phyloP scores from a whole-genome alignment of 2,329 filamentous ascomycete genomes.

The Fusarium irregulare region DNA sequence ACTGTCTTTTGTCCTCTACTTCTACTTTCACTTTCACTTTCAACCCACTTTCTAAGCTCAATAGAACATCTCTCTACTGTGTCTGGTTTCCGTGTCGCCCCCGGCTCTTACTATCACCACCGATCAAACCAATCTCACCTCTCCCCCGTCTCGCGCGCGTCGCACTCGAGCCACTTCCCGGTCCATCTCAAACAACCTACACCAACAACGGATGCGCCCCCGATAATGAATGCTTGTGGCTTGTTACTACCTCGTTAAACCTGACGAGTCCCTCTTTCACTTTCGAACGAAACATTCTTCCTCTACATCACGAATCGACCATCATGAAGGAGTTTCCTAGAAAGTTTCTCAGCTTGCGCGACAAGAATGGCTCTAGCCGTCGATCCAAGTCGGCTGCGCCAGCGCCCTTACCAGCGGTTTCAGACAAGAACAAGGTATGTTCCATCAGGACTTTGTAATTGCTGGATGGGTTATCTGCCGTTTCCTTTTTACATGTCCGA shows the following conservation, averaged over 20 bases:
- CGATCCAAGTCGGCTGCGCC: slow-evolving; percentile 68
- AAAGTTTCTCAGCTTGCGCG: slow-evolving; percentile 77
- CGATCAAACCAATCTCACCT: slow-evolving; percentile 7
- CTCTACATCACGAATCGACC: slow-evolving; percentile 19
- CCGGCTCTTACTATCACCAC: slow-evolving; percentile 1
- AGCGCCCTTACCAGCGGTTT: slow-evolving; percentile 51
- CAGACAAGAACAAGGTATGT: slow-evolving; percentile 60
- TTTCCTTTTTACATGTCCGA: neutral
- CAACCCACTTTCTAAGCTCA: neutral
- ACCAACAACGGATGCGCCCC: slow-evolving; percentile 34
- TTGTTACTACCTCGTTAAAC: slow-evolving; percentile 49
- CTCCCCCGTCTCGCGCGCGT: slow-evolving; percentile 18
- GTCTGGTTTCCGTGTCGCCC: neutral
- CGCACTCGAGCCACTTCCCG: slow-evolving; percentile 35
- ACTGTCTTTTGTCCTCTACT: slow-evolving; percentile 29
- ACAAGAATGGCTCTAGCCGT: slow-evolving; percentile 67
- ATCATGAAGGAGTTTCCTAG: slow-evolving; percentile 68
- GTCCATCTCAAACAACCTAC: slow-evolving; percentile 23
- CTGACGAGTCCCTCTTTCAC: slow-evolving; percentile 42
- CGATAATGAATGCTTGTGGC: slow-evolving; percentile 49
- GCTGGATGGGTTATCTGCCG: neutral
- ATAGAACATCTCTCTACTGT: neutral
- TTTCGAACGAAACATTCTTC: slow-evolving; percentile 4
- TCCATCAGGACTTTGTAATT: neutral
- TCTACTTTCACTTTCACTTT: slow-evolving; percentile 9